Evolutionary conservation across 1,139 yeast species (phyloP), one percentile per base, ranked within the genome.

Genomic region (Diutina sp.): DNA sequence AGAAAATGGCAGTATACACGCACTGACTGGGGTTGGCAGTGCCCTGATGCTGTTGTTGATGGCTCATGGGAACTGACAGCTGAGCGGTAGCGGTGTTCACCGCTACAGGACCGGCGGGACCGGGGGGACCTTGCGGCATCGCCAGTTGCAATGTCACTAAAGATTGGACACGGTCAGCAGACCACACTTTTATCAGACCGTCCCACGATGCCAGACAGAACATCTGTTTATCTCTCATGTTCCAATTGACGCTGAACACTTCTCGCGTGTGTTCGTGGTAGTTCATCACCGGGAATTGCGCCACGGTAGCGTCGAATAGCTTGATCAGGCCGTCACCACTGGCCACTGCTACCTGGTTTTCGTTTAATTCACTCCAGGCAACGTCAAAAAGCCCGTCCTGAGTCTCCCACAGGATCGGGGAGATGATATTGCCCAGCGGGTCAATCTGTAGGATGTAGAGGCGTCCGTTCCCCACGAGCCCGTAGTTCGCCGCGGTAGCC

Each of bases 131-230:
- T 46, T 12, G 16, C 4, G 51, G 51, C n/a, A 65, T 61, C 1
- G 81, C 76, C 6, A 66, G 64, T 50, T 65, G 63, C 57, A 90
- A 71, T 0, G 96, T 89, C 58, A 80, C 56, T 57, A 90, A 59
- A 18, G 95, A 84, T 46, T 75, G 70, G 14, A 74, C 73, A 56
- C 93, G 73, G 41, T 71, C 71, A 0, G 96, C 93, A 0, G 84
- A 70, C 85, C 85, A 81, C 8, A 93, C 66, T 69, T 89, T 90
- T 55, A 91, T 80, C 1, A 86, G 75, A 0, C 97, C 97, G 68
- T 93, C 98, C 98, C 98, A 93, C 28, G 96, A 87, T 32, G 91
- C 79, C 25, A 93, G 79, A 48, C 86, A 83, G 68, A 91, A 88
- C 35, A 75, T 74, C 1, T 78, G 65, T 68, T 90, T 91, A 61